Evolutionary conservation across 257 asterid genomes (phyloP).

Genomic region (Salvia rosmarinus): DNA sequence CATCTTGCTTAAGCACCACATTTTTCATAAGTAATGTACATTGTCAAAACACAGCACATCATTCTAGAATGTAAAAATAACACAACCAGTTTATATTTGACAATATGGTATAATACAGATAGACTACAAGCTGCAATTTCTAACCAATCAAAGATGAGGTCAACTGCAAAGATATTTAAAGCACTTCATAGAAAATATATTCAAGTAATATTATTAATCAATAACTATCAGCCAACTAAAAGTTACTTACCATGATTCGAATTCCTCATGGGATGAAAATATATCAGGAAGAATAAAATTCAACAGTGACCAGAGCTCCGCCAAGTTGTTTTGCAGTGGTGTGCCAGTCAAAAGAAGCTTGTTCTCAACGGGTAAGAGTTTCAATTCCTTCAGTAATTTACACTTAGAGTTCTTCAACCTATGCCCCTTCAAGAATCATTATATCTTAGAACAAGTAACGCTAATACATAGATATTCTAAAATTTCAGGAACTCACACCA

Average conservation of each 20-base stretch:
- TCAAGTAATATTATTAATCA: not conserved
- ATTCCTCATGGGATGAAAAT: constrained; percentile 90
- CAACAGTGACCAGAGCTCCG: constrained; percentile 97
- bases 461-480: constrained; percentile 20
- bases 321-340: constrained; percentile 95
- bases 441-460: constrained; percentile 24
- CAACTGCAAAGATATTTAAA: constrained; percentile 16
- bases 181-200: not conserved
- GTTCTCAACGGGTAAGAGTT: constrained; percentile 66
- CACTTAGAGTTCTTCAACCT: constrained; percentile 90
- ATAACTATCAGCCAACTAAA: constrained; percentile 6
- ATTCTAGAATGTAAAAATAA: not conserved
- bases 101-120: constrained; percentile 13
- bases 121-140: not conserved
- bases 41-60: not conserved
- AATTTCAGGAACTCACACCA: constrained; percentile 15
- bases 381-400: constrained; percentile 76
- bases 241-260: constrained; percentile 86
- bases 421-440: constrained; percentile 74
- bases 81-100: constrained; percentile 4
- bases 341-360: constrained; percentile 98
- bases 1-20: not conserved
- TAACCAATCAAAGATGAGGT: not conserved
- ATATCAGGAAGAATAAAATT: constrained; percentile 98
- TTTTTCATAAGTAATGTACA: not conserved